Evolutionary conservation across 2,329 filamentous ascomycete genomes (phyloP).

Genomic region (Fusarium drepaniforme): DNA sequence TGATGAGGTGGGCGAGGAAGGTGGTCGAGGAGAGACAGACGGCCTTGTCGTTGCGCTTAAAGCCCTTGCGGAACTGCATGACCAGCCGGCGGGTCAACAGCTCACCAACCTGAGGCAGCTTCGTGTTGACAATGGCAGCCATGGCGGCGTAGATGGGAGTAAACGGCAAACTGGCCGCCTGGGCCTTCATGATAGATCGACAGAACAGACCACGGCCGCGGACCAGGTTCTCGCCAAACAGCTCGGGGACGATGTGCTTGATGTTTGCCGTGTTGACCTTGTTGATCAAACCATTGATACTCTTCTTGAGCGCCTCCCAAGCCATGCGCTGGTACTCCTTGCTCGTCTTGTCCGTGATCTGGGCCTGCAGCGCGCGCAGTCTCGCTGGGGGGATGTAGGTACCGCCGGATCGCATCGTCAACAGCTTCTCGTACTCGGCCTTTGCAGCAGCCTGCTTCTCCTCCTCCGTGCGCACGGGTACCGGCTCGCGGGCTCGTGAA

Average conservation of each 20-base stretch:
- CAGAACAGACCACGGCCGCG: conserved; percentile 94
- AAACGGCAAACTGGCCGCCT: conserved; percentile 94
- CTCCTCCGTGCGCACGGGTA: conserved; percentile 72
- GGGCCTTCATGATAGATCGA: conserved; percentile 97
- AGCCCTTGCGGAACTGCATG: conserved; percentile 94
- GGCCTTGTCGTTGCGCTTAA: conserved; percentile 96
- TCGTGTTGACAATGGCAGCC: conserved; percentile 97
- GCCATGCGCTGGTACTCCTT: conserved; percentile 99
- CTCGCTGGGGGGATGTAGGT: conserved; percentile 96
- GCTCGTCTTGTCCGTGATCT: conserved; percentile 95
- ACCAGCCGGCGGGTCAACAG: conserved; percentile 87
- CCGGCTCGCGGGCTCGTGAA: conserved; percentile 50
- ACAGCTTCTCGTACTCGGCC: conserved; percentile 91
- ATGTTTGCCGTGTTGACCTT: conserved; percentile 99
- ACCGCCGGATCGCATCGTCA: conserved; percentile 93
- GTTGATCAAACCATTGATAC: conserved; percentile 98
- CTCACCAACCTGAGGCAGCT: conserved; percentile 94
- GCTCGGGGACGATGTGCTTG: conserved; percentile 95
- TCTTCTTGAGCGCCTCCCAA: conserved; percentile 99
- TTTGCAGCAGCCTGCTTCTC: conserved; percentile 90
- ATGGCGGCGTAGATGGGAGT: conserved; percentile 97
- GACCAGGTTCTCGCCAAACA: conserved; percentile 94
- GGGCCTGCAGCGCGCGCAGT: conserved; percentile 90
- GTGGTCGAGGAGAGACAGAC: conserved; percentile 94
- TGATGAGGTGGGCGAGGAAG: conserved; percentile 95